Base-by-base conservation (phyloP, 2,329 filamentous ascomycete genomes). In the Zymoseptoria ardabiliae region DNA sequence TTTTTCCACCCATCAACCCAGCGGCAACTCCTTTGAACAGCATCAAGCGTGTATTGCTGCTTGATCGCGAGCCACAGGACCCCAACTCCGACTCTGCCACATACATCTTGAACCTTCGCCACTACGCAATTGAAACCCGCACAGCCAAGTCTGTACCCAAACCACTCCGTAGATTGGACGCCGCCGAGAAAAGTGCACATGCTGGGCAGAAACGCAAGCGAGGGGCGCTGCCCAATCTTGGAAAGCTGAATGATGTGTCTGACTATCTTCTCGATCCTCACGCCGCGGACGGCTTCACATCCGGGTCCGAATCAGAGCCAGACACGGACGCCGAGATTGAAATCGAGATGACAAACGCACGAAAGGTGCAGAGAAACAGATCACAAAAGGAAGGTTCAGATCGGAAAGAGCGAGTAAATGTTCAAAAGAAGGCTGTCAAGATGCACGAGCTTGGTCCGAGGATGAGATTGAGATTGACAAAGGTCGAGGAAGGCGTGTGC, bases 251-350 rank as follows among this genome's bases (percentile, higher is more conserved):
- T 68, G 94, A 99, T 74, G 93, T 97, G 41, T 88, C 93, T 9
- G 94, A 99, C 72, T 99, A 92, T 73, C 87, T 99, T 75, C 87
- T 96, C 45, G 91, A 95, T 58, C 85, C 84, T 0, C 78, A 80
- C 2, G 90, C 90, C 49, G 83, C 84, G 20, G 87, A 85, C 13
- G 91, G 93, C 2, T 99, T 97, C 75, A 89, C 92, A 67, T 94
- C 90, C 4, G 93, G 94, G 59, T 96, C 90, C 64, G 94, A 95
- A 58, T 96, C 90, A 49, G 94, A 99, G 72, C 79, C 89, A 22
- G 94, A 97, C 63, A 97, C 93, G 0, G 94, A 99, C 70, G 92
- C 91, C 50, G 94, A 99, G 75, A 90, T 99, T 10, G 94, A 99
- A 72, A 85, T 99, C 21, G 73, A 83, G 80, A 77, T 78, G 66